Percentiles rank a stretch among this genome's conserved stretches.
Conservation (phyloP, 163 green algal genomes). For the Chlamydomonas reinhardtii region DNA sequence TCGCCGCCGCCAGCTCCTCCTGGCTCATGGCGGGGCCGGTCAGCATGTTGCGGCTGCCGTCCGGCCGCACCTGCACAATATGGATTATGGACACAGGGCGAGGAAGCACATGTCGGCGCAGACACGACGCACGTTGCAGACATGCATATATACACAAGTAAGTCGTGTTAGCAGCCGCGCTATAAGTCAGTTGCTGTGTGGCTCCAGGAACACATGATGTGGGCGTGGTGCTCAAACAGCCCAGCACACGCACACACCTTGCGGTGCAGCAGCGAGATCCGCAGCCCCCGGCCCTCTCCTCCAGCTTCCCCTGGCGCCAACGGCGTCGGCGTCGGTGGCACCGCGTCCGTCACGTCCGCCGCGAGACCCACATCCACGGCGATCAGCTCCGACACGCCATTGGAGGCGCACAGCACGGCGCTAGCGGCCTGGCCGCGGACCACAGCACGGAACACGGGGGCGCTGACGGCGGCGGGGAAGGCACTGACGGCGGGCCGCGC, state of each 20-base stretch:
- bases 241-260: slow-evolving; percentile 7
- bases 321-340: background rate
- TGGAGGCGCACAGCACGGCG: slow-evolving; percentile 57
- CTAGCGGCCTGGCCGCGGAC: slow-evolving; percentile 52
- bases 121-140: too few species aligned
- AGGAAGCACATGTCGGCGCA: too few species aligned
- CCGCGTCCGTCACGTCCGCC: slow-evolving; percentile 21
- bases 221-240: too few species aligned
- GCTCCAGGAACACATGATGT: too few species aligned
- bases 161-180: too few species aligned
- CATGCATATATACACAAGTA: too few species aligned
- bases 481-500: slow-evolving; percentile 51
- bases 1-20: slow-evolving; percentile 49
- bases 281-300: background rate
- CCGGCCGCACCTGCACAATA: slow-evolving; percentile 44
- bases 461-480: slow-evolving; percentile 54
- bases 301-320: background rate
- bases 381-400: slow-evolving; percentile 33
- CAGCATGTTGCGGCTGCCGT: slow-evolving; percentile 49
- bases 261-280: slow-evolving; percentile 6
- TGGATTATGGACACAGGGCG: too few species aligned
- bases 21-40: slow-evolving; percentile 54
- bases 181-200: too few species aligned
- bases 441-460: slow-evolving; percentile 54
- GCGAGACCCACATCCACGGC: slow-evolving; percentile 65